Conservation (phyloP, 2,329 filamentous ascomycete genomes). For the Pseudopyrenochaeta lycopersici region DNA sequence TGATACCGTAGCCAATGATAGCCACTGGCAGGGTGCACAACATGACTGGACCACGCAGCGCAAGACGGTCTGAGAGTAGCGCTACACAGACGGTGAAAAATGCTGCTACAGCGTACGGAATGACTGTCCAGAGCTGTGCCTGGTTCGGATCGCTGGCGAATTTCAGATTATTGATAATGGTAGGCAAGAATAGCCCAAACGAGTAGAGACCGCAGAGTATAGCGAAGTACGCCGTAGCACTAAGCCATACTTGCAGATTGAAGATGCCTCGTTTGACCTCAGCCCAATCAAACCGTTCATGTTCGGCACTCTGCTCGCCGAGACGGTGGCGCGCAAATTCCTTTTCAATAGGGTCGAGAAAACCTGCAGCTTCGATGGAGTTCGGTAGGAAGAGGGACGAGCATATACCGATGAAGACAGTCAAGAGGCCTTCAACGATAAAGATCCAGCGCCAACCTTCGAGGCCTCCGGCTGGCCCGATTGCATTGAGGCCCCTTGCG, state of each 20-base stretch:
- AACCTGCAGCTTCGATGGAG: conserved; percentile 61
- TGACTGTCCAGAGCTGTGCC: conserved; percentile 70
- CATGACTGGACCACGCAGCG: conserved; percentile 69
- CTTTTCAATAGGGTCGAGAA: conserved; percentile 63
- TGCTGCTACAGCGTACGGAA: conserved; percentile 69
- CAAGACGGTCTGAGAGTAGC: conserved; percentile 68
- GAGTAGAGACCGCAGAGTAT: conserved; percentile 68
- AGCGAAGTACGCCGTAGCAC: conserved; percentile 68
- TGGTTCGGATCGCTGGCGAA: conserved; percentile 65
- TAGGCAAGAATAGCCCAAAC: conserved; percentile 72
- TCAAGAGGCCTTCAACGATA: conserved; percentile 66
- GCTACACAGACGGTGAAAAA: conserved; percentile 62
- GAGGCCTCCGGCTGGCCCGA: conserved; percentile 63
- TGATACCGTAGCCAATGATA: conserved; percentile 71
- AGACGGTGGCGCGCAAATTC: conserved; percentile 59
- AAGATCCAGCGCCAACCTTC: conserved; percentile 71
- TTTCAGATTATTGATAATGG: conserved; percentile 67
- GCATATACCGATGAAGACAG: conserved; percentile 62
- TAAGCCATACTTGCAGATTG: conserved; percentile 70
- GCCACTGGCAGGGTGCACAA: conserved; percentile 69
- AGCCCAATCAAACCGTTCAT: conserved; percentile 66
- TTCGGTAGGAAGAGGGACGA: conserved; percentile 66
- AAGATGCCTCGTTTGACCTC: conserved; percentile 70
- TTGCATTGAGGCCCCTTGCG: conserved; percentile 68
- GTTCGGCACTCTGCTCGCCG: conserved; percentile 40